Evolutionary conservation across 2,329 filamentous ascomycete genomes (phyloP), one percentile per base, ranked within the genome.

Genomic region (Nemania sp.): DNA sequence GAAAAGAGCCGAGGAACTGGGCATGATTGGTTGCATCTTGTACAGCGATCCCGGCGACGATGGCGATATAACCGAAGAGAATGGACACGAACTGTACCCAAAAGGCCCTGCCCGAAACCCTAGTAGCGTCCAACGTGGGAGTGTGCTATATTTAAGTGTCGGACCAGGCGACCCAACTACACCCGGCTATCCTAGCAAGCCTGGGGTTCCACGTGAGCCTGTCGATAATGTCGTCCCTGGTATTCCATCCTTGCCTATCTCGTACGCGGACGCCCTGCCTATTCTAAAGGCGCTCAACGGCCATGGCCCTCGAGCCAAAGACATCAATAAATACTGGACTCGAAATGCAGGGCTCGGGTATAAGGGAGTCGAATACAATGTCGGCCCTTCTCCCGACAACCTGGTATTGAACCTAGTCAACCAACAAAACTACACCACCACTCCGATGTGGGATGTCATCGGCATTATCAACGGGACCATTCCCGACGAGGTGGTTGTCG

Each of bases 21-120:
- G 93, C 37, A 94, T 95, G 85, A 80, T 95, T 46, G 94, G 92
- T n/a, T 82, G 86, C 12, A 79, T 97, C 50, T 85, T 97, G 49
- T 98, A 94, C 77, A 89, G 83, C 46, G 94, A 98, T 73, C 94
- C 94, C 1, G 92, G 93, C 45, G 91, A 96, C 70, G 94, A 98
- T 76, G 91, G 90, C 17, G 81, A 89, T 7, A 81, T 90, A 13
- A 96, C 91, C 0, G 91, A 93, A 64, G 86, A 87, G 71, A 92
- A 96, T 68, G 94, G 93, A 0, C 85, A 90, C 70, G 83, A 88
- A 52, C 74, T 86, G 0, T 98, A 98, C 72, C 94, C 94, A 0
- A 80, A 92, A 13, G 94, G 95, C 0, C 92, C 93, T 13, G 94
- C 92, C 0, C 85, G 94, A 60, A 87, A 98, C 68, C 91, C 92